Conservation (phyloP, 2,329 filamentous ascomycete species). For the Fusarium temperatum region DNA sequence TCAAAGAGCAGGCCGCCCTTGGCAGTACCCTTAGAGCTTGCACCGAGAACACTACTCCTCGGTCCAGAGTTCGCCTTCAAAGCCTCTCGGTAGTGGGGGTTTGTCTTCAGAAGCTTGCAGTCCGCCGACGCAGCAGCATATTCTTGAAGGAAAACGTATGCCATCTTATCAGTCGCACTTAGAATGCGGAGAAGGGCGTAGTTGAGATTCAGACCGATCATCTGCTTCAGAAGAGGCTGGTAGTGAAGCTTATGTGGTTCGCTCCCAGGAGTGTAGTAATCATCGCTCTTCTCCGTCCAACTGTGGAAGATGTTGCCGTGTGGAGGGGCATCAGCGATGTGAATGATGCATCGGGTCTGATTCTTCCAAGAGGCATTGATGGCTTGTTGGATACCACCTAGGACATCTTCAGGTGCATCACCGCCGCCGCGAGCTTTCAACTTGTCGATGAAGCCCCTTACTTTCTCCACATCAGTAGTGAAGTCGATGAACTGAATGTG, state of each 20-base stretch:
- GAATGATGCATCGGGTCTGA: constrained; percentile 42
- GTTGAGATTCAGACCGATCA: constrained; percentile 18
- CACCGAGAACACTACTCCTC: not conserved
- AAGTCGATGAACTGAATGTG: constrained; percentile 22
- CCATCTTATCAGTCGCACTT: constrained; percentile 1
- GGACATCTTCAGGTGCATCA: constrained; percentile 49
- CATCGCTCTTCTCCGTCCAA: not conserved
- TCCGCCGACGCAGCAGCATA: constrained; percentile 2
- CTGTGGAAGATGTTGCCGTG: constrained; percentile 15
- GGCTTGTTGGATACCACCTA: constrained; percentile 46
- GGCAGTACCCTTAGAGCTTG: not conserved
- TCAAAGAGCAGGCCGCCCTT: constrained; percentile 12
- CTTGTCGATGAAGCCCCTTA: not conserved
- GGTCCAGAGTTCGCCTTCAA: not conserved
- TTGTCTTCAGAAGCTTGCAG: constrained; percentile 9
- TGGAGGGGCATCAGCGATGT: constrained; percentile 22
- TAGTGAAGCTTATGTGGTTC: constrained; percentile 12
- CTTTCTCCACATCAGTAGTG: constrained; percentile 1
- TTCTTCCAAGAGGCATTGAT: constrained; percentile 47
- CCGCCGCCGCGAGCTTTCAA: constrained; percentile 36
- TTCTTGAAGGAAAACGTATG: not conserved
- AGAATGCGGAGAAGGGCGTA: constrained; percentile 18
- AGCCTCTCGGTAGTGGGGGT: not conserved
- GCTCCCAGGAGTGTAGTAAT: not conserved
- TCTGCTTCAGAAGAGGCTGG: constrained; percentile 13